Evolutionary conservation across 1,139 yeast species (phyloP).

Genomic region (Taphrina wiesneri): DNA sequence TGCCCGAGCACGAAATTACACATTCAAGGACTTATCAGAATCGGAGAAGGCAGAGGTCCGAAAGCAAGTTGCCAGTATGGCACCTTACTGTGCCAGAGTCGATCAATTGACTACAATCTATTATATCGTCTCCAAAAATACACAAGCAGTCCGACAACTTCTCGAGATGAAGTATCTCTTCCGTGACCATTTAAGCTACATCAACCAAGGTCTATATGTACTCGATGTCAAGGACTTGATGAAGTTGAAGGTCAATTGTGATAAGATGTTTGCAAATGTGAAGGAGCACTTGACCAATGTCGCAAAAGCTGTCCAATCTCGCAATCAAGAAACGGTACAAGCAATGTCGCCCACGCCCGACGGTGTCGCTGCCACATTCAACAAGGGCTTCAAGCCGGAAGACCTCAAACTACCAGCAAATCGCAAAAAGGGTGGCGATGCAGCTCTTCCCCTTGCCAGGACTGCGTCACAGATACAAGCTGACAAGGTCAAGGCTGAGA

Average conservation of each 20-base stretch:
- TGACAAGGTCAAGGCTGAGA: slow-evolving; percentile 4
- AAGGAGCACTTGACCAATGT: slow-evolving; percentile 27
- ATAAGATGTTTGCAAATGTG: slow-evolving; percentile 29
- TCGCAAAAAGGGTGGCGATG: slow-evolving; percentile 24
- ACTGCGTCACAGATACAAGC: slow-evolving; percentile 18
- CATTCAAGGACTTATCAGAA: slow-evolving; percentile 18
- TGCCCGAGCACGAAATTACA: slow-evolving; percentile 4
- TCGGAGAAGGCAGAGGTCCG: slow-evolving; percentile 19
- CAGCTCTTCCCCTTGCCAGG: background rate
- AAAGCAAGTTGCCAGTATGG: slow-evolving; percentile 19
- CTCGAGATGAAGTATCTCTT: slow-evolving; percentile 33
- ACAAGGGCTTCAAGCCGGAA: slow-evolving; percentile 28
- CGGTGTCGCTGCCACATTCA: slow-evolving; percentile 26
- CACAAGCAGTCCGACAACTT: slow-evolving; percentile 24
- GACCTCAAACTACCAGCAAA: slow-evolving; percentile 27
- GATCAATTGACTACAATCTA: slow-evolving; percentile 28
- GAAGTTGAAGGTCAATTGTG: slow-evolving; percentile 24
- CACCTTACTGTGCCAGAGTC: slow-evolving; percentile 11
- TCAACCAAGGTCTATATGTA: slow-evolving; percentile 8
- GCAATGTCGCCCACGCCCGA: slow-evolving; percentile 13
- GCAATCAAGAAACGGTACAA: background rate
- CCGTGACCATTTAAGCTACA: slow-evolving; percentile 17
- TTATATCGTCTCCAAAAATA: slow-evolving; percentile 27
- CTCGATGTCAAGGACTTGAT: slow-evolving; percentile 18
- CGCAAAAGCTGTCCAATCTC: slow-evolving; percentile 14